Conservation (phyloP, 1,284 basidiomycete genomes). For the Malassezia sp. region DNA sequence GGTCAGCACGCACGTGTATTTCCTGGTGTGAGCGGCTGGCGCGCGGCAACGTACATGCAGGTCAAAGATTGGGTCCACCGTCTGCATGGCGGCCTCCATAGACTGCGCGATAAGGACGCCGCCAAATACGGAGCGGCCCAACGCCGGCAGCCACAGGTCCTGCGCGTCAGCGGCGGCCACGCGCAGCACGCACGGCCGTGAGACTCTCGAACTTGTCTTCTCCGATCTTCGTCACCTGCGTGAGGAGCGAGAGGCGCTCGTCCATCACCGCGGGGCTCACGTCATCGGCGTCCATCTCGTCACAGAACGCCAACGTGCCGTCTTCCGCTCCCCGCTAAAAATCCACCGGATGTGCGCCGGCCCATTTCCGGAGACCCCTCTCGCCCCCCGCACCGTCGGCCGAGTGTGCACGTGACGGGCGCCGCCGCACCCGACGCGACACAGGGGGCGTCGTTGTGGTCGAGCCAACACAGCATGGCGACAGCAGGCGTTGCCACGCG, state of each 20-base stretch:
- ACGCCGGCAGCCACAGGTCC: neutral
- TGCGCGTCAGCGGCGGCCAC: no score
- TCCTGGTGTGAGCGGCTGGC: neutral
- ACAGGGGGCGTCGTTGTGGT: no score
- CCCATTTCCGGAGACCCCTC: no score
- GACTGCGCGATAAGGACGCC: conserved; percentile 40
- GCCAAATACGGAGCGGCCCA: conserved; percentile 39
- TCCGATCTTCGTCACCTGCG: neutral
- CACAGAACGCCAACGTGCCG: neutral
- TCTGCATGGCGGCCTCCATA: conserved; percentile 29
- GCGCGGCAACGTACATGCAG: conserved; percentile 19
- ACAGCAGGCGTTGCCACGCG: no score
- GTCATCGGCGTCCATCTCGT: no score
- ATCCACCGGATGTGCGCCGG: no score
- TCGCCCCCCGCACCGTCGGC: no score
- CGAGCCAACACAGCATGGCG: no score
- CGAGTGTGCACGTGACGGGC: no score
- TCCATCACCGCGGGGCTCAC: no score
- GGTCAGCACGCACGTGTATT: conserved; percentile 12
- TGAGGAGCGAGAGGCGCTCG: neutral
- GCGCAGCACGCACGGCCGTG: no score
- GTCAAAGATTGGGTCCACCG: conserved; percentile 25
- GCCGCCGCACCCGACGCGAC: no score
- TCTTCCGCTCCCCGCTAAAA: neutral
- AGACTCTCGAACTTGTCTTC: neutral